phyloP scores from a whole-genome alignment of 2,329 filamentous ascomycete genomes.

The Fusarium buxicola region DNA sequence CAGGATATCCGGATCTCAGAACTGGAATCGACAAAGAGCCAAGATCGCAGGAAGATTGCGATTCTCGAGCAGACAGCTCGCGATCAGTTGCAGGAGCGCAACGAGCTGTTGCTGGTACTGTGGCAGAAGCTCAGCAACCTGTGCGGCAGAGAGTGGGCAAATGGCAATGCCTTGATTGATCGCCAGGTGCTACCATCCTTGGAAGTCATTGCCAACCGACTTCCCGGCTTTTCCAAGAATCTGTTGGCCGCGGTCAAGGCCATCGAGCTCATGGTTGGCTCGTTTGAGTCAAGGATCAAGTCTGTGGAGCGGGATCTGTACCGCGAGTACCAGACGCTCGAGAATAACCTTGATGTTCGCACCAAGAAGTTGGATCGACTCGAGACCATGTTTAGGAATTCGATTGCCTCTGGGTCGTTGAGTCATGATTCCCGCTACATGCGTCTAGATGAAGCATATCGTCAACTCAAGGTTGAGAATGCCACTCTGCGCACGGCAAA shows the following conservation, averaged over 20 bases:
- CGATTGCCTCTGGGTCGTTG: conserved; percentile 62
- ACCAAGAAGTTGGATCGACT: conserved; percentile 89
- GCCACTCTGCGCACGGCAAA: conserved; percentile 75
- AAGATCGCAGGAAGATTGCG: conserved; percentile 81
- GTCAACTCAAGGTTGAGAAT: conserved; percentile 73
- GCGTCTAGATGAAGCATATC: conserved; percentile 70
- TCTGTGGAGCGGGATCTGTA: conserved; percentile 89
- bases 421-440: conserved; percentile 59
- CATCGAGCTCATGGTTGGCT: conserved; percentile 81
- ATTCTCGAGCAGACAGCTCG: conserved; percentile 83
- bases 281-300: conserved; percentile 84
- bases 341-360: conserved; percentile 81
- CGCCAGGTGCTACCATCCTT: conserved; percentile 84
- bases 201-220: conserved; percentile 85
- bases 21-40: conserved; percentile 81
- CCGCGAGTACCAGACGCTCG: conserved; percentile 89
- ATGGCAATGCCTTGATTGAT: conserved; percentile 89
- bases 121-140: conserved; percentile 90
- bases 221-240: conserved; percentile 91
- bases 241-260: conserved; percentile 87
- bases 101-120: conserved; percentile 85
- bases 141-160: conserved; percentile 92
- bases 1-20: conserved; percentile 88
- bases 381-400: conserved; percentile 80
- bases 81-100: conserved; percentile 90